Evolutionary conservation across 1,284 basidiomycete species (phyloP).

Genomic region (Peniophora sp.): DNA sequence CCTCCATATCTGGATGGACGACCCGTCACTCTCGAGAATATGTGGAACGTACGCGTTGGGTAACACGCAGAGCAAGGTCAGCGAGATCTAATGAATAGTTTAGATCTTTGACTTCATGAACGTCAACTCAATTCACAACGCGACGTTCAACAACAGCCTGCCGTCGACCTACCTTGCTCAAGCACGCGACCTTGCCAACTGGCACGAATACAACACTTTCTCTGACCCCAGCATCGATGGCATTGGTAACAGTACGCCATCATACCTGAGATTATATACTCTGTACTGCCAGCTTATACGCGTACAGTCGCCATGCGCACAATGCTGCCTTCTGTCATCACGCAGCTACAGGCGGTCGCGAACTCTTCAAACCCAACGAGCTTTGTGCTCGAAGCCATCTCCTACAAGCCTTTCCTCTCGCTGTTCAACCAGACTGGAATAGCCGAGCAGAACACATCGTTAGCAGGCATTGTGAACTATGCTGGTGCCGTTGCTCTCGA

Average conservation of each 20-base stretch:
- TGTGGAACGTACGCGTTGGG: conserved; percentile 27
- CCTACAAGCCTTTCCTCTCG: conserved; percentile 50
- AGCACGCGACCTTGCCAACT: conserved; percentile 39
- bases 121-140: conserved; percentile 42
- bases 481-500: conserved; percentile 35
- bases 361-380: conserved; percentile 36
- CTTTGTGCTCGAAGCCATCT: conserved; percentile 33
- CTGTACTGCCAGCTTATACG: not conserved
- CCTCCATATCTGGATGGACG: conserved; percentile 33
- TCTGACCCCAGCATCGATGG: conserved; percentile 26
- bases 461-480: conserved; percentile 34
- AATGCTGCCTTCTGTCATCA: conserved; percentile 35
- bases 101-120: conserved; percentile 46
- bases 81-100: not conserved
- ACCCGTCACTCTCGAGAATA: conserved; percentile 32
- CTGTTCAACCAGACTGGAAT: conserved; percentile 44
- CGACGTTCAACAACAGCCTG: conserved; percentile 22
- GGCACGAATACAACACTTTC: conserved; percentile 44
- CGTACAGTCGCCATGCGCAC: conserved; percentile 37
- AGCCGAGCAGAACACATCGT: conserved; percentile 19
- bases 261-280: not conserved
- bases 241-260: conserved; percentile 31
- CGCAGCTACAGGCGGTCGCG: conserved; percentile 31
- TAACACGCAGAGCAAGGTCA: not conserved
- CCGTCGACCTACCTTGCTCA: conserved; percentile 27